phyloP scores from a whole-genome alignment of 1,284 basidiomycete genomes.

The Apiotrichum veenhuisii region DNA sequence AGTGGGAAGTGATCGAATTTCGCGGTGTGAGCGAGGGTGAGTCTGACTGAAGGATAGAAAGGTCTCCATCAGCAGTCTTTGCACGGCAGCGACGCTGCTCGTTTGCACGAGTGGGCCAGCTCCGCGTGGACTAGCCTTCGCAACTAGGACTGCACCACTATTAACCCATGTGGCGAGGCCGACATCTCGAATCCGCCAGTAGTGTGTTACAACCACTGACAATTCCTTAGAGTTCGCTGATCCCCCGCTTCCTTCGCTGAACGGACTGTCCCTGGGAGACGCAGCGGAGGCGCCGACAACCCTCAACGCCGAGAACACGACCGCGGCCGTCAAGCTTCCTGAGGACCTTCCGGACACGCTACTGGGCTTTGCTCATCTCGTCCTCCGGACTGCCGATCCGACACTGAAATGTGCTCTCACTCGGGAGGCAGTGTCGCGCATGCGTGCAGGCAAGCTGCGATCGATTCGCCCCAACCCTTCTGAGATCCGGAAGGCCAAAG shows the following conservation, averaged over 20 bases:
- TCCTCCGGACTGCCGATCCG: conserved; percentile 47
- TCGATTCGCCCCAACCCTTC: conserved; percentile 36
- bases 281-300: conserved; percentile 6
- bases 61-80: too few relatives aligned
- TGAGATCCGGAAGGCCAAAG: conserved; percentile 30
- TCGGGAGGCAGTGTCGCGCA: conserved; percentile 33
- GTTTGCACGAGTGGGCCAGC: too few relatives aligned
- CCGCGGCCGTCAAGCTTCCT: conserved; percentile 16
- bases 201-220: too few relatives aligned
- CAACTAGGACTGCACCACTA: too few relatives aligned
- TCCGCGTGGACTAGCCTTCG: too few relatives aligned
- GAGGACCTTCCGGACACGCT: conserved; percentile 37
- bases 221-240: conserved; percentile 66
- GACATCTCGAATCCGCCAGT: too few relatives aligned
- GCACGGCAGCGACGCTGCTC: too few relatives aligned
- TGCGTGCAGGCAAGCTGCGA: conserved; percentile 36
- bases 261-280: conserved; percentile 17
- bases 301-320: conserved; percentile 11
- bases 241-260: conserved; percentile 54
- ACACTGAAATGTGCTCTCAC: conserved; percentile 46
- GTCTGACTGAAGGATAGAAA: conserved; percentile 7
- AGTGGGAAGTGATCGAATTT: conserved; percentile 70
- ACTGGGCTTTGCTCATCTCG: conserved; percentile 46
- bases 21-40: conserved; percentile 76
- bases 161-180: neutral